A percentile compares a stretch with the other conserved stretches of the same genome.
Conservation (phyloP, 768 basidiomycete genomes). For the Melanogaster broomeanus region DNA sequence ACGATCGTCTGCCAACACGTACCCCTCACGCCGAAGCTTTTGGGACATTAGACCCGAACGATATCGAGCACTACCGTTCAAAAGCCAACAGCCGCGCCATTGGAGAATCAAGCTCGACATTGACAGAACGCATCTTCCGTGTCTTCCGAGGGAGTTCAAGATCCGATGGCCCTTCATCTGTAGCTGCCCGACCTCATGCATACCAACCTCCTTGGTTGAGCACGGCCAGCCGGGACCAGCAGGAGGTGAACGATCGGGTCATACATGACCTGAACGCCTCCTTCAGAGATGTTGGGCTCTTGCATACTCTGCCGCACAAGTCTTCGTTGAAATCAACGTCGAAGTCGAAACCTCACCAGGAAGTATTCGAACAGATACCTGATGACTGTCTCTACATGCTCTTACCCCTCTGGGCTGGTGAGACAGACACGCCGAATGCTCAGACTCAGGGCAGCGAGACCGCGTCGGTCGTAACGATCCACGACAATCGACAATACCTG, state of each 20-base stretch:
- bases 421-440: constrained; percentile 54
- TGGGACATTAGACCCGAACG: constrained; percentile 55
- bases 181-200: constrained; percentile 30
- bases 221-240: constrained; percentile 60
- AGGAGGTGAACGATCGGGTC: constrained; percentile 68
- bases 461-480: constrained; percentile 39
- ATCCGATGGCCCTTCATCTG: constrained; percentile 23
- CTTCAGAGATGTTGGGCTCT: constrained; percentile 77
- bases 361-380: constrained; percentile 63
- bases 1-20: constrained; percentile 37
- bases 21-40: constrained; percentile 68
- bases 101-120: constrained; percentile 17
- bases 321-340: constrained; percentile 19
- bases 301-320: constrained; percentile 54
- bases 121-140: constrained; percentile 23
- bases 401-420: constrained; percentile 80
- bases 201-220: constrained; percentile 63
- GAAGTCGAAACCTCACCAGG: constrained; percentile 23
- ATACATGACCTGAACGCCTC: constrained; percentile 71
- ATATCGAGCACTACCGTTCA: constrained; percentile 46
- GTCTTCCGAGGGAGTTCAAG: constrained; percentile 21
- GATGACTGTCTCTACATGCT: constrained; percentile 79
- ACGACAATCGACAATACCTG: constrained; percentile 65
- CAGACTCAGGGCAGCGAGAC: constrained; percentile 21
- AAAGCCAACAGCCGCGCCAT: constrained; percentile 30